Conservation (phyloP, 495 filamentous ascomycete species). For the Geoglossum glabrum region DNA sequence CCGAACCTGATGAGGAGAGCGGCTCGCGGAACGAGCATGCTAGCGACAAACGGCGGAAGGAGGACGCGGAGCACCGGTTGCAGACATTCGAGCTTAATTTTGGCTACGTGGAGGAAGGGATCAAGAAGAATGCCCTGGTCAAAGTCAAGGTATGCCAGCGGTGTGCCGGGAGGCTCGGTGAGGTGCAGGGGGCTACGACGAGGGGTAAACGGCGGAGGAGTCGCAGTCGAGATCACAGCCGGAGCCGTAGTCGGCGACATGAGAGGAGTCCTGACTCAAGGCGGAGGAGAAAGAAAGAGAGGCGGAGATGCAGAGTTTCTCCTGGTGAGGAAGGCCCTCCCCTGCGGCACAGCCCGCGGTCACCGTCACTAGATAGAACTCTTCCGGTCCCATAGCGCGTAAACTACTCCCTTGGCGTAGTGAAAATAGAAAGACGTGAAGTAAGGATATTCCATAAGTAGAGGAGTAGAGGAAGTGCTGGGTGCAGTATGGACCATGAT, state of each 20-base stretch:
- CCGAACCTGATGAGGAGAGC: conserved; percentile 1
- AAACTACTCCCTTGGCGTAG: no score
- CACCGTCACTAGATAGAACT: no score
- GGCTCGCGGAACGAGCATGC: not conserved
- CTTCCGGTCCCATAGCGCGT: no score
- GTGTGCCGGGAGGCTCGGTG: conserved; percentile 11
- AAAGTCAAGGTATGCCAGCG: conserved; percentile 14
- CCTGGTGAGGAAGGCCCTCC: not conserved
- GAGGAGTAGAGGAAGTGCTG: no score
- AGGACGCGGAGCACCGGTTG: conserved; percentile 1
- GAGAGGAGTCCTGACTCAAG: not conserved
- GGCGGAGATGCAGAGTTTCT: not conserved
- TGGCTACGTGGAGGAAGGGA: conserved; percentile 13
- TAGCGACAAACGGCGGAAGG: not conserved
- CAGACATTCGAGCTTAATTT: conserved; percentile 13
- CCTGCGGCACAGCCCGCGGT: no score
- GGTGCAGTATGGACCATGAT: no score
- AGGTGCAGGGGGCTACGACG: conserved; percentile 7
- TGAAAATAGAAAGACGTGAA: no score
- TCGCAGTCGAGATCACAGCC: not conserved
- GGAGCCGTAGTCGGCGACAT: not conserved
- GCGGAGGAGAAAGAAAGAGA: not conserved
- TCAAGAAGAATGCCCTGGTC: conserved; percentile 14
- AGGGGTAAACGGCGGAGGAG: conserved; percentile 5
- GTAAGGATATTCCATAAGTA: no score